Evolutionary conservation across 2,329 filamentous ascomycete genomes (phyloP), one percentile per base, ranked within the genome.

Genomic region (Calycina herbarum): DNA sequence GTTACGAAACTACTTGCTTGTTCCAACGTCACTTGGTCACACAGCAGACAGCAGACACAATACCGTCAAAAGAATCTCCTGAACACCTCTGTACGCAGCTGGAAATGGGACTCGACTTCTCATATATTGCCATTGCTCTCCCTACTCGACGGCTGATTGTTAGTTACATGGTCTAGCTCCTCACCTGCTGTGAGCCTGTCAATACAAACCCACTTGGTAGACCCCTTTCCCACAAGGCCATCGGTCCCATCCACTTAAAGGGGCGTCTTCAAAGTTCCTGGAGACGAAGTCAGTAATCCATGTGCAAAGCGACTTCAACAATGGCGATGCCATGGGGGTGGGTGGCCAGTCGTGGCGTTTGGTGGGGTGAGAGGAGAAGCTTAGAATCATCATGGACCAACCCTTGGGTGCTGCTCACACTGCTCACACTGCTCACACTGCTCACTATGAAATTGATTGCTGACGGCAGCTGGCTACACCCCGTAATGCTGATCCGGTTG

Each of bases 1-100:
- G 45, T n/a, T 20, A 20, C 20, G 20, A 20, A 20, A 29, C 27
- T 54, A 24, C 24, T 54, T 24, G 48, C 48, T 54, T 54, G 20
- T 54, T 54, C 48, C 20, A 54, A 54, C 48, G 48, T 54, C 48
- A 54, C 48, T 54, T 27, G 48, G 48, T 54, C 48, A 54, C 48
- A 54, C 48, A 13, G 48, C 48, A 45, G 42, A 45, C 15, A n/a
- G n/a, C 40, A 24, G 45, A 24, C 27, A 27, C 20, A 24, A 24
- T 54, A 5, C 24, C 48, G 27, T 54, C 48, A 54, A 17, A 27
- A 5, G 48, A 7, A 54, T 27, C 20, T 54, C 38, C 3, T 17
- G 38, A 40, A 17, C 38, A 40, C 5, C 48, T 54, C 24, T 3
- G 20, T 27, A 24, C 10, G 3, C n/a, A 54, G 20, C 20, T 27